Evolutionary conservation across 805 yeast genomes (phyloP).

Genomic region (Sungouiozyma intestinalis): DNA sequence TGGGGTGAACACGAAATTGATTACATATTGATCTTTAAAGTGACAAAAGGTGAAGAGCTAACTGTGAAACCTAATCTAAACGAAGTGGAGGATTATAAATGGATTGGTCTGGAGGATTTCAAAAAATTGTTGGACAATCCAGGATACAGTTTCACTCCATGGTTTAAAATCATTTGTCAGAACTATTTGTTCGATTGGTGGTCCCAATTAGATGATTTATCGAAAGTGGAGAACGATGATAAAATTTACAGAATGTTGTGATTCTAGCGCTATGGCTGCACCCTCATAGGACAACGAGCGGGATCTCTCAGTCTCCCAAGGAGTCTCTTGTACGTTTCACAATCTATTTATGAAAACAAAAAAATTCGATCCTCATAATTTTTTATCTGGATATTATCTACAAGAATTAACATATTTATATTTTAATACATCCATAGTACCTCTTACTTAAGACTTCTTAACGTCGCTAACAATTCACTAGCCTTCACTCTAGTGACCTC

Average conservation of each 20-base stretch:
- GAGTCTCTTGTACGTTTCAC: neutral
- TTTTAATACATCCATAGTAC: neutral
- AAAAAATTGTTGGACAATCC: constrained; percentile 63
- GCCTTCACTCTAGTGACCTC: neutral
- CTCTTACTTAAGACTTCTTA: neutral
- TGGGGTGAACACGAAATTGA: constrained; percentile 99
- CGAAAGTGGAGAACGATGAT: constrained; percentile 35
- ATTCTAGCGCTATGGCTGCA: neutral
- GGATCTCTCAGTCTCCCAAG: neutral
- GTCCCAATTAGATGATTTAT: constrained; percentile 56
- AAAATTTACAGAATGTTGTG: constrained; percentile 28
- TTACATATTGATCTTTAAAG: constrained; percentile 71
- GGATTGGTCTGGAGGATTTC: constrained; percentile 60
- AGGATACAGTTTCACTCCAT: constrained; percentile 77
- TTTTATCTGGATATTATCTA: too few species aligned
- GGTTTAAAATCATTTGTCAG: constrained; percentile 95
- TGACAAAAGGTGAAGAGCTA: constrained; percentile 38
- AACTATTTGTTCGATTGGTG: constrained; percentile 91
- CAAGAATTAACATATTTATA: neutral
- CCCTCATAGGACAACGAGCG: neutral
- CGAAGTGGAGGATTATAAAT: constrained; percentile 75
- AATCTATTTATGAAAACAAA: neutral
- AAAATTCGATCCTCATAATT: neutral
- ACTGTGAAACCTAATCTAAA: constrained; percentile 52
- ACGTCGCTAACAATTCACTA: neutral